Percentiles rank a stretch among this genome's conserved stretches.
Evolutionary conservation across 495 filamentous ascomycete species (phyloP).

Genomic region (Letharia columbiana): DNA sequence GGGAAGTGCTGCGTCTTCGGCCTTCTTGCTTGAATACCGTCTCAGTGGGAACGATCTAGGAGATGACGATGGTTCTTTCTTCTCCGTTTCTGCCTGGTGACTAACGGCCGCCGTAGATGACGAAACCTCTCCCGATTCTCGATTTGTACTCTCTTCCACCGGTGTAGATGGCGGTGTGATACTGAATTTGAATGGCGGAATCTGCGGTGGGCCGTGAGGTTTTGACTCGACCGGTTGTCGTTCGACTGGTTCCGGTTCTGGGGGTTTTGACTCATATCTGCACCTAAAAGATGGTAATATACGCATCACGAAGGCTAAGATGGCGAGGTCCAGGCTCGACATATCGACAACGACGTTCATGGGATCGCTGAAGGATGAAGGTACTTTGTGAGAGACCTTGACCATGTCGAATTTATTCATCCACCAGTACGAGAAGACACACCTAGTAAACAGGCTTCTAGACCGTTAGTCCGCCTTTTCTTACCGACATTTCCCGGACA

Average conservation of each 20-base stretch:
- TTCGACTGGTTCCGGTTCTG: neutral
- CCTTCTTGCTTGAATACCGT: neutral
- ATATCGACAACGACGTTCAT: neutral
- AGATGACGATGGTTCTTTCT: neutral
- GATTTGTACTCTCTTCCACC: neutral
- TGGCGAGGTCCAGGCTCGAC: neutral
- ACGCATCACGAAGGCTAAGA: neutral
- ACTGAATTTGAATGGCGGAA: neutral
- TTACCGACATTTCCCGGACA: neutral
- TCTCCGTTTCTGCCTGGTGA: neutral
- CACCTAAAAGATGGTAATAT: neutral
- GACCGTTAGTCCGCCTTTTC: neutral
- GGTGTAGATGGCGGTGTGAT: neutral
- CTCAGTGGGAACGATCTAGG: neutral
- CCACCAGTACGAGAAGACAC: neutral
- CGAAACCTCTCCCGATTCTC: neutral
- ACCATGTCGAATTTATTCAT: neutral
- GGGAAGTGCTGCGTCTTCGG: neutral
- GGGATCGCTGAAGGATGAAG: neutral
- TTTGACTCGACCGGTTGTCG: neutral
- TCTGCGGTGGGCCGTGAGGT: neutral
- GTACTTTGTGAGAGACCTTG: neutral
- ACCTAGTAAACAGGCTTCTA: neutral
- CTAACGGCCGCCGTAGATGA: neutral
- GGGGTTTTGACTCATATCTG: neutral